Evolutionary conservation across 1,284 basidiomycete genomes (phyloP).

Genomic region (Cutaneotrichosporon spelunceum): DNA sequence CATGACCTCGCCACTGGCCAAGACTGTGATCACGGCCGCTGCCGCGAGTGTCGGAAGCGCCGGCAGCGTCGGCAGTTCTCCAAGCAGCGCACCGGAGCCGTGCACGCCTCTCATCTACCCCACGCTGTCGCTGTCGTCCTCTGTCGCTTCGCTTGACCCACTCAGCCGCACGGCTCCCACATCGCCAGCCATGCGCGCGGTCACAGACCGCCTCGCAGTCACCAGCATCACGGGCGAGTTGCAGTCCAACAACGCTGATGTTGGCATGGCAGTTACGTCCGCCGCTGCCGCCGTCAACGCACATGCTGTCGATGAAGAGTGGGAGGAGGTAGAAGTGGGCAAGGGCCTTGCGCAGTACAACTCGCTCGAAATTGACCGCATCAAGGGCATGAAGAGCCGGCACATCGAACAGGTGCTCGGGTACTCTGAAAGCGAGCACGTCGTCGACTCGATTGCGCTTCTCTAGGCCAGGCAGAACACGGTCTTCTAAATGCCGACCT

Average conservation of each 20-base stretch:
- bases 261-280: background rate
- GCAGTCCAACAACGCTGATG: slow-evolving; percentile 3
- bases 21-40: background rate
- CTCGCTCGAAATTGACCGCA: slow-evolving; percentile 80
- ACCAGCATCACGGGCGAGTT: slow-evolving; percentile 9
- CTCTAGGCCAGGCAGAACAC: slow-evolving; percentile 21
- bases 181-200: slow-evolving; percentile 36
- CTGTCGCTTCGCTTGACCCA: slow-evolving; percentile 50
- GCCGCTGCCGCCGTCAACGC: background rate
- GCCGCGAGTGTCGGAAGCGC: slow-evolving; percentile 12
- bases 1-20: slow-evolving; percentile 10
- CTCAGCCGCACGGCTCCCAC: slow-evolving; percentile 36
- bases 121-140: slow-evolving; percentile 45
- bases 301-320: slow-evolving; percentile 54
- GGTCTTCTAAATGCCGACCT: background rate
- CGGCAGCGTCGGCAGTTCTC: slow-evolving; percentile 11
- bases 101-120: slow-evolving; percentile 48
- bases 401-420: slow-evolving; percentile 77
- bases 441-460: slow-evolving; percentile 77
- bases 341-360: slow-evolving; percentile 95
- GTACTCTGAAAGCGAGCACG: slow-evolving; percentile 93
- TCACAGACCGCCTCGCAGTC: slow-evolving; percentile 26
- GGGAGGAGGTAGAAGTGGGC: slow-evolving; percentile 84
- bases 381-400: slow-evolving; percentile 86
- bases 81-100: slow-evolving; percentile 29